phyloP scores from a whole-genome alignment of 106 monocot species.

The Dioscorea zingiberensis region DNA sequence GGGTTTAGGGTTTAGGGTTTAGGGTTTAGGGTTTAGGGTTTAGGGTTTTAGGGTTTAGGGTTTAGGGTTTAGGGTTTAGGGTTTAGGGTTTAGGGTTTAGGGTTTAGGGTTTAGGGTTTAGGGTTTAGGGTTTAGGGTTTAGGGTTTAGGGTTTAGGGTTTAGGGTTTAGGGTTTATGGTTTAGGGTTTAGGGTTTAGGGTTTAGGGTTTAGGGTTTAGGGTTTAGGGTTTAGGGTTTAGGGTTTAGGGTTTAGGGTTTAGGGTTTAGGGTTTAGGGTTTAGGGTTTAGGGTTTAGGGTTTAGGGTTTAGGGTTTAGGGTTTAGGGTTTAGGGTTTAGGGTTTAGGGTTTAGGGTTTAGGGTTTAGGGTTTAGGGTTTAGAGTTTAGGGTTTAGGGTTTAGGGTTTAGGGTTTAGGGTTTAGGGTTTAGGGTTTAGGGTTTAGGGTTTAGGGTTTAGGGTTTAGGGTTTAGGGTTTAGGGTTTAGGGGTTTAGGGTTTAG shows the following conservation, averaged over 20 bases:
- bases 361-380: background rate
- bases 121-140: conserved; percentile 3
- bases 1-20: conserved; percentile 13
- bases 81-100: conserved; percentile 20
- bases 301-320: background rate
- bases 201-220: background rate
- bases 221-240: background rate
- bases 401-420: background rate
- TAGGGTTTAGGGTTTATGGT: conserved; percentile 17
- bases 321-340: background rate
- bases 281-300: background rate
- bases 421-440: background rate
- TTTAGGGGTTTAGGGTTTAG: background rate
- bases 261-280: background rate
- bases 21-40: conserved; percentile 13
- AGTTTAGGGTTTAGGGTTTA: background rate
- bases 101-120: conserved; percentile 15
- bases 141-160: conserved; percentile 11
- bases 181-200: background rate
- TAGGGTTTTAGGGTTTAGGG: conserved; percentile 8
- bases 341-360: background rate
- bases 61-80: conserved; percentile 1
- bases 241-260: background rate
- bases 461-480: background rate
- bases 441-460: background rate